phyloP scores from a whole-genome alignment of 208 protist genomes.

The Trypanosoma avium region DNA sequence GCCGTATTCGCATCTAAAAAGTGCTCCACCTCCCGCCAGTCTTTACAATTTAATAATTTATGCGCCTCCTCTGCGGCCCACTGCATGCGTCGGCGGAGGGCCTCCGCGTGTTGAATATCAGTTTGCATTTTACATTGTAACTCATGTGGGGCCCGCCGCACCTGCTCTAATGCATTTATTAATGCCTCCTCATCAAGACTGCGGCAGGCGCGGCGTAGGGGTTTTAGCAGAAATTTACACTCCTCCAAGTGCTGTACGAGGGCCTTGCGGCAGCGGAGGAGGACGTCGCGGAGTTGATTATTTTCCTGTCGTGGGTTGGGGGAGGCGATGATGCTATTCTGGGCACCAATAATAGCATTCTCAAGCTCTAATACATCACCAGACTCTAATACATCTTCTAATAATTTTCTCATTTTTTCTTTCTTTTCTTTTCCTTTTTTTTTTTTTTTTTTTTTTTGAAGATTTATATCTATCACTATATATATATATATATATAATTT shows the following conservation, averaged over 20 bases:
- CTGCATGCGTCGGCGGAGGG: conserved; percentile 46
- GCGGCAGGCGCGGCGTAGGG: conserved; percentile 58
- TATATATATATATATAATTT: neutral
- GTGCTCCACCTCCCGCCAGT: conserved; percentile 41
- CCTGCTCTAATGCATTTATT: conserved; percentile 44
- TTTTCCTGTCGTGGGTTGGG: conserved; percentile 16
- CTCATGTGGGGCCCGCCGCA: conserved; percentile 35
- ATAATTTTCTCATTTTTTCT: conserved; percentile 6
- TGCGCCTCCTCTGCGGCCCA: conserved; percentile 35
- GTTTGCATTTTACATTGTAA: conserved; percentile 70
- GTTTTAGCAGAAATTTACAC: conserved; percentile 54
- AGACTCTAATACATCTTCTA: conserved; percentile 44
- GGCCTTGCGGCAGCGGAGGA: conserved; percentile 29
- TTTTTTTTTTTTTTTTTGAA: neutral
- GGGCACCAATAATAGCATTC: conserved; percentile 44
- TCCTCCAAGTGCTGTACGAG: conserved; percentile 47
- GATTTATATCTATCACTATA: neutral
- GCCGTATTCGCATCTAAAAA: conserved; percentile 56
- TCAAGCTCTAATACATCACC: conserved; percentile 70
- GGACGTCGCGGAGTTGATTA: conserved; percentile 19
- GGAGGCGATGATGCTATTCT: conserved; percentile 19
- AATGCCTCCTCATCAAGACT: conserved; percentile 48
- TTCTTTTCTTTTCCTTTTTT: neutral
- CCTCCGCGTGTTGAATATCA: conserved; percentile 63
- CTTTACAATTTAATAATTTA: conserved; percentile 34